A percentile compares a stretch with the other conserved stretches of the same genome.
phyloP scores from a whole-genome alignment of 495 filamentous ascomycete species.

The Clavariopsis aquatica region DNA sequence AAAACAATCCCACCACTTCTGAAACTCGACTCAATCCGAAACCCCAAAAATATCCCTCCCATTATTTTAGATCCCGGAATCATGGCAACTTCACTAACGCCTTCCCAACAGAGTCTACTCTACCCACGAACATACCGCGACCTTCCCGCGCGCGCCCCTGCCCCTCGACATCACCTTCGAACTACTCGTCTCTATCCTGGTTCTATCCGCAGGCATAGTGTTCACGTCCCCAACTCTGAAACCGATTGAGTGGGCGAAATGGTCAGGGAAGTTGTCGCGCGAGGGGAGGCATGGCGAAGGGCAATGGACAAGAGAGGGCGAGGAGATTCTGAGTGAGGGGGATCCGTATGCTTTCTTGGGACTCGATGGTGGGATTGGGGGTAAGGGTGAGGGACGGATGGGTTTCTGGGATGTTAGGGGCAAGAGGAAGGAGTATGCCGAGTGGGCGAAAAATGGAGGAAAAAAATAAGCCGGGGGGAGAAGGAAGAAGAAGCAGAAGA shows the following conservation, averaged over 20 bases:
- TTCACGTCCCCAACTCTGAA: slow-evolving; percentile 41
- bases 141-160: slow-evolving; percentile 37
- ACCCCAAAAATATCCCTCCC: background rate
- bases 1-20: slow-evolving; percentile 10
- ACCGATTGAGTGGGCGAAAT: slow-evolving; percentile 48
- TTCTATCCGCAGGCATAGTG: slow-evolving; percentile 48
- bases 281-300: slow-evolving; percentile 31
- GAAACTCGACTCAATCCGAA: slow-evolving; percentile 21
- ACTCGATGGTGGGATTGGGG: slow-evolving; percentile 21
- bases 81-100: slow-evolving; percentile 22
- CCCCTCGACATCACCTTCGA: slow-evolving; percentile 50
- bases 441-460: slow-evolving; percentile 44
- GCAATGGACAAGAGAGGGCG: slow-evolving; percentile 29
- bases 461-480: slow-evolving; percentile 2
- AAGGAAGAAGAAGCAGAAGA: too few species aligned
- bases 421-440: slow-evolving; percentile 47
- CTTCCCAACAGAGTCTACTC: slow-evolving; percentile 47
- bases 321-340: slow-evolving; percentile 37
- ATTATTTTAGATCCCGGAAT: background rate
- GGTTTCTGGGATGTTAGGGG: slow-evolving; percentile 50
- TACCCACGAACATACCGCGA: slow-evolving; percentile 46
- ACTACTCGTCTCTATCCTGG: slow-evolving; percentile 45
- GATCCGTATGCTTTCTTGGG: slow-evolving; percentile 45
- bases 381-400: slow-evolving; percentile 42
- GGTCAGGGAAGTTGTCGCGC: slow-evolving; percentile 45